Conservation (phyloP, 768 basidiomycete species). For the Rubroboletus pulcherrimus region DNA sequence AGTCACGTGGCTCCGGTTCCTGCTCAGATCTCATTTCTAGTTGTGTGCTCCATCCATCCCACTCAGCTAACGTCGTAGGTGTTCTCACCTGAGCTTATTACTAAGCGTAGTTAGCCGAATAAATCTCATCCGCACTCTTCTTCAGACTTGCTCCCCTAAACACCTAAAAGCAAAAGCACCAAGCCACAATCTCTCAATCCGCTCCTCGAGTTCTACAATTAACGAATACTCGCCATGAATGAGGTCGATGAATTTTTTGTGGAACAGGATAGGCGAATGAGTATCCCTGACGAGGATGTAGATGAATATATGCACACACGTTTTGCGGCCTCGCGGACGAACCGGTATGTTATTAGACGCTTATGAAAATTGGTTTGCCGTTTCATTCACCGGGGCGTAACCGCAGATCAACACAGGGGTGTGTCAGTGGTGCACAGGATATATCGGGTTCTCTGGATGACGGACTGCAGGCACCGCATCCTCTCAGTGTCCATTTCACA, state of each 20-base stretch:
- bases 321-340: conserved; percentile 11
- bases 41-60: too few relatives aligned
- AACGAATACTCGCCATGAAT: conserved; percentile 16
- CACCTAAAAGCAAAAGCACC: background rate
- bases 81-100: too few relatives aligned
- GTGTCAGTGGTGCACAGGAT: background rate
- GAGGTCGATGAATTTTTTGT: conserved; percentile 47
- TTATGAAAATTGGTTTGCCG: background rate
- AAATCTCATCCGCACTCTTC: too few relatives aligned
- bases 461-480: background rate
- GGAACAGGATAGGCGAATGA: conserved; percentile 55
- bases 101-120: too few relatives aligned
- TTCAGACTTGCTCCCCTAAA: conserved; percentile 7
- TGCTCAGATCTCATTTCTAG: too few relatives aligned
- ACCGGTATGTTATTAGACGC: conserved; percentile 11
- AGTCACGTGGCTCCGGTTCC: conserved; percentile 13
- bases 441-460: background rate
- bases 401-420: conserved; percentile 3
- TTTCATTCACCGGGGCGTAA: conserved; percentile 4
- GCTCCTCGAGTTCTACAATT: background rate
- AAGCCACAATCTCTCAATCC: background rate
- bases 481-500: background rate
- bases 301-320: conserved; percentile 43
- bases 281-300: conserved; percentile 49
- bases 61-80: too few relatives aligned